These are phyloP conservation scores for Adiantum capillusveneris DNA, from an alignment of 75 land plant species.

Conservation along the genomic window DNA sequence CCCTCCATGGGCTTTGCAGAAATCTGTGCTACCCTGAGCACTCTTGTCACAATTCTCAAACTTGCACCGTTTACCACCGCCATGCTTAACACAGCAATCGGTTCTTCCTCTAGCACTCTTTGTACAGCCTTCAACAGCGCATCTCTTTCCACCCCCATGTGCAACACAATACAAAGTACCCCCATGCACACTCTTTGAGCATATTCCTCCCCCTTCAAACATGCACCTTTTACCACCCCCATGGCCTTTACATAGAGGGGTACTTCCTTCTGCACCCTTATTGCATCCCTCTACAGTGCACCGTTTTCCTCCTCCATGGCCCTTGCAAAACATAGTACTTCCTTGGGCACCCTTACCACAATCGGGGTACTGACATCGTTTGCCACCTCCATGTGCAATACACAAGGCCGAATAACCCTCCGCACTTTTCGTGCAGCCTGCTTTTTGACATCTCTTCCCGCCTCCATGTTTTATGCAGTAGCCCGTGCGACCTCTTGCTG, in stretches of 20 bases:
- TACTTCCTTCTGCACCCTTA: slow-evolving; percentile 93
- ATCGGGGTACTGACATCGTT: slow-evolving; percentile 55
- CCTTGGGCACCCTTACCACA: slow-evolving; percentile 95
- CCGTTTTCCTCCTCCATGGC: slow-evolving; percentile 91
- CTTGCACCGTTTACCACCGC: slow-evolving; percentile 89
- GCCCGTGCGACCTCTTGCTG: slow-evolving; percentile 94
- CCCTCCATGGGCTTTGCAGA: slow-evolving; percentile 94
- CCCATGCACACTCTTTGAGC: slow-evolving; percentile 92
- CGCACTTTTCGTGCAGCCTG: slow-evolving; percentile 86
- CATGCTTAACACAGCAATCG: slow-evolving; percentile 80
- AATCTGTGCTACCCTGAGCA: slow-evolving; percentile 94
- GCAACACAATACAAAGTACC: slow-evolving; percentile 88
- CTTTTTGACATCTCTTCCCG: slow-evolving; percentile 82
- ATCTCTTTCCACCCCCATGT: slow-evolving; percentile 91
- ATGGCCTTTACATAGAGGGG: slow-evolving; percentile 84
- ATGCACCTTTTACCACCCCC: slow-evolving; percentile 91
- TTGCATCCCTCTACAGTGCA: slow-evolving; percentile 70
- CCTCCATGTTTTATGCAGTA: slow-evolving; percentile 90
- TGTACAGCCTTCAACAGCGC: slow-evolving; percentile 67
- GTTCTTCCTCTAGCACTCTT: slow-evolving; percentile 90
- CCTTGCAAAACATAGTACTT: slow-evolving; percentile 92
- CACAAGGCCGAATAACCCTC: slow-evolving; percentile 90
- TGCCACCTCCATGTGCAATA: slow-evolving; percentile 93
- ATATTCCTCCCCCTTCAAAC: slow-evolving; percentile 84
- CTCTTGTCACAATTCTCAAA: slow-evolving; percentile 69